Conservation (phyloP, 495 filamentous ascomycete species). For the Podospora didyma region DNA sequence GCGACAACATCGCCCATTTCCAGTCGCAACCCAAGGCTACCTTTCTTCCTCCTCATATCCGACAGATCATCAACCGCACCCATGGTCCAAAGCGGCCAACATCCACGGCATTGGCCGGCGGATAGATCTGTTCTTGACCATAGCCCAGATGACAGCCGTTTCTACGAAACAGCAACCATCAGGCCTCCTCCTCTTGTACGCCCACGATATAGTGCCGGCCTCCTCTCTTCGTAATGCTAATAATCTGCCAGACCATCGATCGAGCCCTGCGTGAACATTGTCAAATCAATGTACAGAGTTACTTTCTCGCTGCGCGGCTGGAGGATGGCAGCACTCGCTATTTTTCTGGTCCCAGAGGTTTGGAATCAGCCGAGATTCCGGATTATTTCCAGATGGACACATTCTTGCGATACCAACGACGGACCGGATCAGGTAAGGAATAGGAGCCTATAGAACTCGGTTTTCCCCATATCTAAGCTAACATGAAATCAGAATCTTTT, state of each 20-base stretch:
- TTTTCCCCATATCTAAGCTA: neutral
- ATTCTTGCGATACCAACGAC: constrained; percentile 18
- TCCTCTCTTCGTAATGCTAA: constrained; percentile 8
- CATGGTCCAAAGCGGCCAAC: constrained; percentile 9
- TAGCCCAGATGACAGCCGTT: constrained; percentile 13
- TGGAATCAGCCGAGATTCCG: constrained; percentile 20
- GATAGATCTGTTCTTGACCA: constrained; percentile 11
- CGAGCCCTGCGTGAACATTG: constrained; percentile 37
- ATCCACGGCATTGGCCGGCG: constrained; percentile 18
- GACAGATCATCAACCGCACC: neutral
- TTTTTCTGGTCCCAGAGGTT: constrained; percentile 28
- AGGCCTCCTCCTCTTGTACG: constrained; percentile 20
- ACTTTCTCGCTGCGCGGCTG: constrained; percentile 32
- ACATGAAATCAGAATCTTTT: neutral
- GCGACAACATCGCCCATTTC: too few relatives aligned
- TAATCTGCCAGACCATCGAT: constrained; percentile 29
- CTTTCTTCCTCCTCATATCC: too few relatives aligned
- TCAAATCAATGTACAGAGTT: constrained; percentile 31
- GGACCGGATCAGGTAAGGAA: constrained; percentile 14
- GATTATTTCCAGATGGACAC: constrained; percentile 32
- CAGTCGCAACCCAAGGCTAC: too few relatives aligned
- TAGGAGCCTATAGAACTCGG: neutral
- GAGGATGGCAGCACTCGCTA: constrained; percentile 28
- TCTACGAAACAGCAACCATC: constrained; percentile 9
- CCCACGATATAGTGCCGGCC: neutral